phyloP scores from a whole-genome alignment of 495 filamentous ascomycete species.

The Penicillium steckii region DNA sequence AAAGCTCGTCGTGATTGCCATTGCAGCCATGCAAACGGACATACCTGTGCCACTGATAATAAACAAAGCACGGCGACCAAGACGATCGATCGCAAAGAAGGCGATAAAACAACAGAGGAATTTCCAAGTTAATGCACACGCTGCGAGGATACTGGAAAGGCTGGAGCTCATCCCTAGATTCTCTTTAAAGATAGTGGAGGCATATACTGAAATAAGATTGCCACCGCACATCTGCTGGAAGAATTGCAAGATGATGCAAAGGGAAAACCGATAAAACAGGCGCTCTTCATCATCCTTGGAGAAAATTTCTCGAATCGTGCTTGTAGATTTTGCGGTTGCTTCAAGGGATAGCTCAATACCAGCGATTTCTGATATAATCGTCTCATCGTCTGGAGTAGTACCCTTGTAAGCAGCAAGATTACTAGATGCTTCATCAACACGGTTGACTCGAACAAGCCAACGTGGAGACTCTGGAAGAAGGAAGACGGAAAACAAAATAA shows the following conservation, averaged over 20 bases:
- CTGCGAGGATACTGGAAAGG: conserved; percentile 21
- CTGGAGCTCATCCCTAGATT: conserved; percentile 18
- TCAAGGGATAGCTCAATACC: conserved; percentile 38
- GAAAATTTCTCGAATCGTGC: conserved; percentile 18
- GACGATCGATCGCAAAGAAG: conserved; percentile 44
- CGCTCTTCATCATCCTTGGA: conserved; percentile 23
- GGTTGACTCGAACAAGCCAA: conserved; percentile 55
- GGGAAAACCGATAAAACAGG: conserved; percentile 27
- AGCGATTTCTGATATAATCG: conserved; percentile 29
- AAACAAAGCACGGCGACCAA: conserved; percentile 48
- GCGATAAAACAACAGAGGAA: conserved; percentile 40
- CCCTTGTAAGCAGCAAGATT: conserved; percentile 30
- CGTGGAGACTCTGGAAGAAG: conserved; percentile 63
- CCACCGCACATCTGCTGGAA: conserved; percentile 32
- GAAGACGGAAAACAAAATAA: conserved; percentile 58
- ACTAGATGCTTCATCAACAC: conserved; percentile 48
- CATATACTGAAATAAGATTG: conserved; percentile 28
- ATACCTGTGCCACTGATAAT: conserved; percentile 47
- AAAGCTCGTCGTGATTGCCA: conserved; percentile 42
- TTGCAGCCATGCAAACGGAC: conserved; percentile 27
- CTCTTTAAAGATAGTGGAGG: conserved; percentile 26
- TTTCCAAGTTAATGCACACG: conserved; percentile 45
- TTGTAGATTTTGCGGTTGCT: conserved; percentile 17
- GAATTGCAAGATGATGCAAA: conserved; percentile 39
- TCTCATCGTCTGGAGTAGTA: conserved; percentile 15